Conservation (phyloP, 441 rosid species). For the Manihot esculenta region DNA sequence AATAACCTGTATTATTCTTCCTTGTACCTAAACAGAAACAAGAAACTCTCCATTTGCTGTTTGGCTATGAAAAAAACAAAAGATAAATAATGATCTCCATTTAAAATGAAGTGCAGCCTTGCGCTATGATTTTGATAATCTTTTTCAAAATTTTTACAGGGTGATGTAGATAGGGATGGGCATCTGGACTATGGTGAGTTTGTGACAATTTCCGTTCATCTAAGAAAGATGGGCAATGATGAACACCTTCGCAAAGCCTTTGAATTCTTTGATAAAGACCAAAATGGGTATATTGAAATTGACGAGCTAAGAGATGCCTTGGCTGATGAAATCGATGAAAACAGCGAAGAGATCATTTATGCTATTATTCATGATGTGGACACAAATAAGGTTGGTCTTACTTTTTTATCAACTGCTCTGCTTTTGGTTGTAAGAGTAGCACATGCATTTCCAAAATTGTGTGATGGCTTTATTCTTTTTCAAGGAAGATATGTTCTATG, state of each 20-base stretch:
- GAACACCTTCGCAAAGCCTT: slow-evolving; percentile 91
- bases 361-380: slow-evolving; percentile 92
- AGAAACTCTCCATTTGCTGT: not conserved
- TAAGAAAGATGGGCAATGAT: slow-evolving; percentile 77
- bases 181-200: slow-evolving; percentile 75
- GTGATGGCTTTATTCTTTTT: not conserved
- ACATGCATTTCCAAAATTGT: not conserved
- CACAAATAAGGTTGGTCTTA: slow-evolving; percentile 70
- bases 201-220: slow-evolving; percentile 83
- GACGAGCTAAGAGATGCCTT: slow-evolving; percentile 77
- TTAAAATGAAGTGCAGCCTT: not conserved
- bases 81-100: not conserved
- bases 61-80: not conserved
- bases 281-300: slow-evolving; percentile 71
- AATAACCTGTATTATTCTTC: not conserved
- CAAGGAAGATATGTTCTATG: not conserved
- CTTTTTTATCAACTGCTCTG: not conserved
- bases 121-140: not conserved
- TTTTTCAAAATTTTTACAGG: slow-evolving; percentile 37
- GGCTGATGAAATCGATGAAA: slow-evolving; percentile 62
- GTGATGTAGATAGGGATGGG: slow-evolving; percentile 86
- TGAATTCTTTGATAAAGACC: slow-evolving; percentile 68
- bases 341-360: slow-evolving; percentile 64
- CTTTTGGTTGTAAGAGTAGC: not conserved
- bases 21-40: not conserved